These are phyloP conservation scores for Priceomyces fermenticarens DNA, from an alignment of 805 yeast species.

Conservation along the genomic window DNA sequence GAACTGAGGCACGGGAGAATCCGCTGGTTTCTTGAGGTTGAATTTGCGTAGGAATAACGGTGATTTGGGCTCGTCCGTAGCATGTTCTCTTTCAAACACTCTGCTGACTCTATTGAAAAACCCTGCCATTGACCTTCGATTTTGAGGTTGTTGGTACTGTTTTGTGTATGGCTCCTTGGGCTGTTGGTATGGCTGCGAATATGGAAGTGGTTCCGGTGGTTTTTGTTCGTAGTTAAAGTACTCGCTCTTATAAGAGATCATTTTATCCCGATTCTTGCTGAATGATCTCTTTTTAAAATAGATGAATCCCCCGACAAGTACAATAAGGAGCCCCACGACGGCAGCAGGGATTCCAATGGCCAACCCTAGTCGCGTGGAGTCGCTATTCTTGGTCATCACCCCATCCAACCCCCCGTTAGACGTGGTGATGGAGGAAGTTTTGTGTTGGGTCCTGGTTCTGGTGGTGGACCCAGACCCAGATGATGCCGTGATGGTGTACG, in stretches of 20 bases:
- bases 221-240: slow-evolving; percentile 3
- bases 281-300: slow-evolving; percentile 14
- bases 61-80: slow-evolving; percentile 13
- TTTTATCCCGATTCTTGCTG: slow-evolving; percentile 8
- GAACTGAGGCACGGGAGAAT: neutral
- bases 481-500: slow-evolving; percentile 2
- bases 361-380: slow-evolving; percentile 22
- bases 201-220: neutral
- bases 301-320: slow-evolving; percentile 18
- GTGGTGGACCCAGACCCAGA: neutral
- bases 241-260: slow-evolving; percentile 8
- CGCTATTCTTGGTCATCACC: slow-evolving; percentile 2
- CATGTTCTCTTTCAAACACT: slow-evolving; percentile 16
- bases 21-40: slow-evolving; percentile 17
- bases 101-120: slow-evolving; percentile 22
- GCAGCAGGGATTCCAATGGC: slow-evolving; percentile 33
- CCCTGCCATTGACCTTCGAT: slow-evolving; percentile 14
- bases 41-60: slow-evolving; percentile 33
- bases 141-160: slow-evolving; percentile 2
- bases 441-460: neutral
- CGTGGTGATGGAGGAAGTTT: neutral
- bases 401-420: slow-evolving; percentile 2
- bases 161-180: neutral
- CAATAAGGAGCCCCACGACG: slow-evolving; percentile 19
- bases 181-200: neutral